These are phyloP conservation scores for Wickerhamiella galacta DNA, from an alignment of 805 yeast species.

Conservation along the genomic window DNA sequence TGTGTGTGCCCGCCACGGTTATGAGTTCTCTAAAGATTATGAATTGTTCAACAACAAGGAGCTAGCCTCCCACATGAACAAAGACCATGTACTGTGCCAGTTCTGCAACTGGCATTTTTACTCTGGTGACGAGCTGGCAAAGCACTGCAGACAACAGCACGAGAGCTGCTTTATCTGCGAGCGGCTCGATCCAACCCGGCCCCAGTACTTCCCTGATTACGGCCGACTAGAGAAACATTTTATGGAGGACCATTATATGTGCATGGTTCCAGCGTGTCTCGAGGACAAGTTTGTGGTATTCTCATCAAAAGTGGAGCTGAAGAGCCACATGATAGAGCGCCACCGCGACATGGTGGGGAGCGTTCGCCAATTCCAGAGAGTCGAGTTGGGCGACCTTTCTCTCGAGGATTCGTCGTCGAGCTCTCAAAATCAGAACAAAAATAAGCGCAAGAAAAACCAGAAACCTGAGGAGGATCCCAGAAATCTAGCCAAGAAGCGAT, in stretches of 20 bases:
- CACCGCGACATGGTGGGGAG: conserved; percentile 48
- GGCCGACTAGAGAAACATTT: conserved; percentile 64
- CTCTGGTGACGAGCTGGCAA: conserved; percentile 69
- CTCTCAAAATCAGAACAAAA: neutral
- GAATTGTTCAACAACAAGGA: conserved; percentile 42
- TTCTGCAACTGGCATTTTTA: conserved; percentile 68
- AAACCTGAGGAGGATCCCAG: conserved; percentile 3
- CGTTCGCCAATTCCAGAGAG: conserved; percentile 19
- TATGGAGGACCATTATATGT: conserved; percentile 51
- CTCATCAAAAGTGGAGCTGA: conserved; percentile 66
- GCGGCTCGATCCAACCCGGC: conserved; percentile 32
- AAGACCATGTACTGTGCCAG: conserved; percentile 59
- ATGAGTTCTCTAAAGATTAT: conserved; percentile 60
- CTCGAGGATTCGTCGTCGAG: neutral
- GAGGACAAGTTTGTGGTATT: conserved; percentile 89
- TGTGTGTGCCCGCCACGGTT: conserved; percentile 61
- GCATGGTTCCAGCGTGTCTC: conserved; percentile 60
- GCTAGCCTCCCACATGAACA: conserved; percentile 49
- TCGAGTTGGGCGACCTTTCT: conserved; percentile 3
- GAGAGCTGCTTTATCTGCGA: conserved; percentile 88
- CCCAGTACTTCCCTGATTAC: conserved; percentile 66
- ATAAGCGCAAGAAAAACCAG: neutral
- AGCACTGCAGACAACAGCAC: conserved; percentile 70
- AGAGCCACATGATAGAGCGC: conserved; percentile 72
- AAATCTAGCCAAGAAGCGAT: conserved; percentile 4